Percentiles rank a stretch among this genome's conserved stretches.
These are phyloP conservation scores for Hyaloscypha variabilis DNA, from an alignment of 495 filamentous ascomycete genomes.

Conservation along the genomic window DNA sequence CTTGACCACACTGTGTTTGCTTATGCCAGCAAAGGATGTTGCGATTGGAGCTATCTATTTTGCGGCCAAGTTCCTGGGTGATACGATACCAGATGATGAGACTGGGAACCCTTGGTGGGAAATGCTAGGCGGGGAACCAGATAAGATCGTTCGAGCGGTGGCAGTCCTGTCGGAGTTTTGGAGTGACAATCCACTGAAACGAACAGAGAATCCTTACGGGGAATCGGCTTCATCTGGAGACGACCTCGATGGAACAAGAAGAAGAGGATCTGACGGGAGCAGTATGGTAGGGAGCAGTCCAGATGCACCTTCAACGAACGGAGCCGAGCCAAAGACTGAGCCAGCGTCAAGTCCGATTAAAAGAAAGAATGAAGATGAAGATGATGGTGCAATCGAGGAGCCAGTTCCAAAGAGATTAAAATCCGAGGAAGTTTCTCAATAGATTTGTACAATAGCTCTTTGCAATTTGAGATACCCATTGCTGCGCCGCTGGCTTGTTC, in stretches of 20 bases:
- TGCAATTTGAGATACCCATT: neutral
- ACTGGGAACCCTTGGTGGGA: constrained; percentile 89
- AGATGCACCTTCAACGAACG: constrained; percentile 7
- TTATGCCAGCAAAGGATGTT: constrained; percentile 76
- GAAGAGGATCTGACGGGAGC: constrained; percentile 13
- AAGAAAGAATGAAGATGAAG: constrained; percentile 4
- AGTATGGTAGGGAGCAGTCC: neutral
- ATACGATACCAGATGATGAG: constrained; percentile 72
- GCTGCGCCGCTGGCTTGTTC: neutral
- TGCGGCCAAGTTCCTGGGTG: constrained; percentile 67
- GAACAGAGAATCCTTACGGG: constrained; percentile 29
- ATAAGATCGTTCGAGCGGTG: constrained; percentile 66
- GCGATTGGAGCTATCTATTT: constrained; percentile 87
- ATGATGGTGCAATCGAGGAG: neutral
- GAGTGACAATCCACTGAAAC: constrained; percentile 60
- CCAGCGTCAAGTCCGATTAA: neutral
- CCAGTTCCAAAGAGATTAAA: neutral
- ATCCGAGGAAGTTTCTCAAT: neutral
- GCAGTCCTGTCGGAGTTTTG: constrained; percentile 76
- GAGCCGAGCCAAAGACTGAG: neutral
- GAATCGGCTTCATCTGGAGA: constrained; percentile 25
- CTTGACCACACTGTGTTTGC: constrained; percentile 82
- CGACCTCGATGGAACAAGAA: constrained; percentile 27
- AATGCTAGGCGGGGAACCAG: constrained; percentile 61
- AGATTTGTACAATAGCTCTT: neutral